Evolutionary conservation across 2,329 filamentous ascomycete genomes (phyloP), one percentile per base, ranked within the genome.

Genomic region (Ophiocordyceps sinensis): DNA sequence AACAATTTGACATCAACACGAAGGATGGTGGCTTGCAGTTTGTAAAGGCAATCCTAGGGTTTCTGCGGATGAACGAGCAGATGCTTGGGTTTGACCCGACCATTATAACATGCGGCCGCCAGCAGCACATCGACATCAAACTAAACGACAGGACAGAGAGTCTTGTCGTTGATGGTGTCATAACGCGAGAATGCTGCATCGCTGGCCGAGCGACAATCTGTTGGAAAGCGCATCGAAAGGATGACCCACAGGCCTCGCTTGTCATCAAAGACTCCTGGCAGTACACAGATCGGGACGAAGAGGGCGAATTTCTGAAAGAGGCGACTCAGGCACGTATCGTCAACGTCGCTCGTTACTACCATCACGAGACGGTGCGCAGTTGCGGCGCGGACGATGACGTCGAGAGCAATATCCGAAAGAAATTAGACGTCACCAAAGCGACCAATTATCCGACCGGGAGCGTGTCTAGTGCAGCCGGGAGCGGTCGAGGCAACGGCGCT

Each of bases 21-120:
- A 51, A 30, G 28, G 3, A 68, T 44, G 29, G 21, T 36, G 56
- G 60, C 14, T 47, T 57, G 28, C 52, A 50, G 39, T 64, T 66
- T 41, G 52, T 66, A 17, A 60, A 48, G 7, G 56, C 47, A 2
- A 51, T 66, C 43, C 57, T 66, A n/a, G 57, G 56, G 36, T 66
- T 64, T 48, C 52, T 67, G 7, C 15, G 31, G 23, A 65, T 69
- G 51, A 56, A 54, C 43, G 47, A 61, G 26, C 52, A 59, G 41
- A 47, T 61, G 30, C 56, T 69, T 42, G 61, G 64, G 29, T 67
- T 68, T 43, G 60, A 71, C 47, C 59, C 58, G 17, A 68, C 59
- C 4, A 63, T 70, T 28, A 52, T 55, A 2, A 55, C 47, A 31
- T 42, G 41, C 19, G 45, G 58, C 31, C 45, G 50, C 37, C 42